Conservation (phyloP, 2,329 filamentous ascomycete genomes). For the Alternaria conjuncta region DNA sequence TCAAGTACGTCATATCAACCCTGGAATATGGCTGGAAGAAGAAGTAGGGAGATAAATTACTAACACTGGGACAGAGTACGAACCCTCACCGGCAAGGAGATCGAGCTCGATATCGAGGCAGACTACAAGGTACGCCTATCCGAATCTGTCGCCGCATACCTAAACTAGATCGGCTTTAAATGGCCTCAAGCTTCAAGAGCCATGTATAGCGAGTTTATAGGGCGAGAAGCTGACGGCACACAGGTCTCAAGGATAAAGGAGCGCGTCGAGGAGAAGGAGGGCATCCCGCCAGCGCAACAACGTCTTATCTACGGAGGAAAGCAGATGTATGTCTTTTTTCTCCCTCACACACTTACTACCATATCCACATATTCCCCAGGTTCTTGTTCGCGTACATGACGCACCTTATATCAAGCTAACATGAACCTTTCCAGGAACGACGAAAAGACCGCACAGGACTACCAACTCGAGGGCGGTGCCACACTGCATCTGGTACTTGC, state of each 20-base stretch:
- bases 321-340: conserved; percentile 69
- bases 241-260: conserved; percentile 97
- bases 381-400: neutral
- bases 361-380: too few species aligned
- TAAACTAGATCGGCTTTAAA: neutral
- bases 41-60: neutral
- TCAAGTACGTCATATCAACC: conserved; percentile 36
- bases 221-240: conserved; percentile 13
- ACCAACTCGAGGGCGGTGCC: conserved; percentile 87
- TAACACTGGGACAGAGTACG: conserved; percentile 71
- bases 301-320: conserved; percentile 96
- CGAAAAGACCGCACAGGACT: conserved; percentile 91
- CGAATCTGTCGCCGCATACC: neutral
- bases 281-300: conserved; percentile 96
- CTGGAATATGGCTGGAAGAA: neutral
- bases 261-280: conserved; percentile 98
- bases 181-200: neutral
- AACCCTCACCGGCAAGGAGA: conserved; percentile 97
- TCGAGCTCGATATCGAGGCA: conserved; percentile 95
- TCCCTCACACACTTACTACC: too few species aligned
- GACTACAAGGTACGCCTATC: conserved; percentile 77
- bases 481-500: conserved; percentile 96
- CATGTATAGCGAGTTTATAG: accelerated
- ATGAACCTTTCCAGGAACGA: conserved; percentile 72
- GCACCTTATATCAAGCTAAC: conserved; percentile 7